Evolutionary conservation across 2,329 filamentous ascomycete genomes (phyloP).

Genomic region (Colletotrichum incanum): DNA sequence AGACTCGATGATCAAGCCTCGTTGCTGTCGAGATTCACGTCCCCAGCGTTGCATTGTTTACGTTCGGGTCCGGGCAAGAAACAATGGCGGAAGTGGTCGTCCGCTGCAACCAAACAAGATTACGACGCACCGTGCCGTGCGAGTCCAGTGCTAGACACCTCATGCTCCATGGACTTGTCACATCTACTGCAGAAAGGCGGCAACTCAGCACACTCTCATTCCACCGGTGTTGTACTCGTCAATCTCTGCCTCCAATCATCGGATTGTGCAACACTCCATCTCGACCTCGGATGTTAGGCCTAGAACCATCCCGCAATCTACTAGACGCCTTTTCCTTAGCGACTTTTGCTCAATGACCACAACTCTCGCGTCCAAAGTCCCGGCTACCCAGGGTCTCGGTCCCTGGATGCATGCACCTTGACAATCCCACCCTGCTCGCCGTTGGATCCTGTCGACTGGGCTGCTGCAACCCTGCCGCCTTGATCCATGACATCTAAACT

Average conservation of each 20-base stretch:
- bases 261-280: not conserved
- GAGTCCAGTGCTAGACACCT: no score
- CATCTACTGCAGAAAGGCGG: no score
- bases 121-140: not conserved
- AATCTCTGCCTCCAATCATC: not conserved
- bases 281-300: not conserved
- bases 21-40: not conserved
- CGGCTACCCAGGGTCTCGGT: slow-evolving; percentile 1
- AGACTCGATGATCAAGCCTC: not conserved
- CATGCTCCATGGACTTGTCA: no score
- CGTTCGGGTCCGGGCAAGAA: not conserved
- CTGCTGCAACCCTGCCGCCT: slow-evolving; percentile 18
- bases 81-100: not conserved
- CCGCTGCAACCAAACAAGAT: slow-evolving; percentile 12
- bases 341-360: no score
- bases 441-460: not conserved
- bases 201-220: no score
- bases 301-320: not conserved
- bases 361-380: not conserved
- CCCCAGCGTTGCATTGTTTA: slow-evolving; percentile 18
- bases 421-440: slow-evolving; percentile 4
- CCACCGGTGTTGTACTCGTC: no score
- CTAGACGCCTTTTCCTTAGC: not conserved
- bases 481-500: not conserved
- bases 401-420: slow-evolving; percentile 12